Evolutionary conservation across 345 rosid genomes (phyloP).

Genomic region (Eucalyptus pauciflora): DNA sequence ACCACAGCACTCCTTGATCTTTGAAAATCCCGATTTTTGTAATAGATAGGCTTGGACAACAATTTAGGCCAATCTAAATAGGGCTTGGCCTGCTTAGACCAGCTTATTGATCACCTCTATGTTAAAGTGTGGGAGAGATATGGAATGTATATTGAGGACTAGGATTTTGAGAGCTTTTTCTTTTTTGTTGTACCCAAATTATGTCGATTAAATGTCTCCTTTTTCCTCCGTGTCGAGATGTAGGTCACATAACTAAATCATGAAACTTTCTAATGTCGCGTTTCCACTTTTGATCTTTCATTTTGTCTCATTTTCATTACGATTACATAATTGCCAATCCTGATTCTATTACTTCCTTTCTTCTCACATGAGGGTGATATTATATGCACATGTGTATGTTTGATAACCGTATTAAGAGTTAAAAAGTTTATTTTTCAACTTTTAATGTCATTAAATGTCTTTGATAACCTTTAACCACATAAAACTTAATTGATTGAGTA

Average conservation of each 20-base stretch:
- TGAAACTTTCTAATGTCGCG: not conserved
- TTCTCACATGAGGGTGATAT: not conserved
- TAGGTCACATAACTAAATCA: not conserved
- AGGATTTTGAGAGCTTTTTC: not conserved
- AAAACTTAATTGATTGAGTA: not conserved
- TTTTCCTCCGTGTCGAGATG: not conserved
- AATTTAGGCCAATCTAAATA: not conserved
- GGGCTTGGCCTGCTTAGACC: not conserved
- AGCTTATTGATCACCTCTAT: not conserved
- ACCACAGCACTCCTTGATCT: not conserved
- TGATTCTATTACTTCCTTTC: not conserved
- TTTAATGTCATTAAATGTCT: not conserved
- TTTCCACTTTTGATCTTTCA: not conserved
- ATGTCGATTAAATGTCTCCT: not conserved
- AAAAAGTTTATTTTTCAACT: not conserved
- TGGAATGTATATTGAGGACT: not conserved
- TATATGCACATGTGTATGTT: not conserved
- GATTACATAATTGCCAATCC: not conserved
- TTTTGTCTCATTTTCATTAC: not conserved
- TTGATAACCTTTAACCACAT: not conserved
- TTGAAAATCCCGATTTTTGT: not conserved
- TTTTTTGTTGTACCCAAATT: not conserved
- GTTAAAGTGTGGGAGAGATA: not conserved
- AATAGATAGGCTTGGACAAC: not conserved
- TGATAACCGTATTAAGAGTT: not conserved